A percentile compares a stretch with the other conserved stretches of the same genome.
These are phyloP conservation scores for Gnaphalium uliginosum DNA, from an alignment of 129 eudicot genomes.

Conservation along the genomic window DNA sequence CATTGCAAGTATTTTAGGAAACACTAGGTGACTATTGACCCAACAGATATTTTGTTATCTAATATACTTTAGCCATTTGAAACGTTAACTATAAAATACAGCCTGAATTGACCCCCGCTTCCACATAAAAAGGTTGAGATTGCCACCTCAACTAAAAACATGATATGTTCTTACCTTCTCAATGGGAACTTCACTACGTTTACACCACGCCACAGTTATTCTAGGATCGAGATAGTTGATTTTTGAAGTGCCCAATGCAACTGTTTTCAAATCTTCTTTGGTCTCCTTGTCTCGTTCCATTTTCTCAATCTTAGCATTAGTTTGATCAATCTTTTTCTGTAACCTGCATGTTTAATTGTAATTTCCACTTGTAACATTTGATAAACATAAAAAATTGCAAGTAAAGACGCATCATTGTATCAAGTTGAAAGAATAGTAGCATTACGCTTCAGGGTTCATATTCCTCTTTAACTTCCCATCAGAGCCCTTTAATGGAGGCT, in stretches of 20 bases:
- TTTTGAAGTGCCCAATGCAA: slow-evolving; percentile 96
- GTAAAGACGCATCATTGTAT: not conserved
- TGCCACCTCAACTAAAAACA: not conserved
- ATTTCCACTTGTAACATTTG: not conserved
- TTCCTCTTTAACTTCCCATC: slow-evolving; percentile 83
- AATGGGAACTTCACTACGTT: slow-evolving; percentile 94
- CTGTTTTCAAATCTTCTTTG: slow-evolving; percentile 91
- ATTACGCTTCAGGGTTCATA: slow-evolving; percentile 84
- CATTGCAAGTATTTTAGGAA: too few relatives aligned
- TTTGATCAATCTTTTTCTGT: slow-evolving; percentile 75
- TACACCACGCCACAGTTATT: slow-evolving; percentile 99
- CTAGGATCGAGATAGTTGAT: slow-evolving; percentile 95
- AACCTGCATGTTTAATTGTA: slow-evolving; percentile 48
- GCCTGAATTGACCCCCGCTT: not conserved
- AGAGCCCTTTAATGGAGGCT: slow-evolving; percentile 73
- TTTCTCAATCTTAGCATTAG: slow-evolving; percentile 71
- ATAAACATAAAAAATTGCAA: not conserved
- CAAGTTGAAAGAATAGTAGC: slow-evolving; percentile 6
- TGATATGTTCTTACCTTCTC: slow-evolving; percentile 67
- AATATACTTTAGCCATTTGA: too few relatives aligned
- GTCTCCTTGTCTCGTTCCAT: slow-evolving; percentile 74
- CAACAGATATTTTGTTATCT: too few relatives aligned
- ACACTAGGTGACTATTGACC: too few relatives aligned
- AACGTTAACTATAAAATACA: not conserved
- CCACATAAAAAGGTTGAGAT: not conserved